Percentiles rank a stretch among this genome's conserved stretches.
phyloP scores from a whole-genome alignment of 2,329 filamentous ascomycete genomes.

The Colletotrichum sp. region DNA sequence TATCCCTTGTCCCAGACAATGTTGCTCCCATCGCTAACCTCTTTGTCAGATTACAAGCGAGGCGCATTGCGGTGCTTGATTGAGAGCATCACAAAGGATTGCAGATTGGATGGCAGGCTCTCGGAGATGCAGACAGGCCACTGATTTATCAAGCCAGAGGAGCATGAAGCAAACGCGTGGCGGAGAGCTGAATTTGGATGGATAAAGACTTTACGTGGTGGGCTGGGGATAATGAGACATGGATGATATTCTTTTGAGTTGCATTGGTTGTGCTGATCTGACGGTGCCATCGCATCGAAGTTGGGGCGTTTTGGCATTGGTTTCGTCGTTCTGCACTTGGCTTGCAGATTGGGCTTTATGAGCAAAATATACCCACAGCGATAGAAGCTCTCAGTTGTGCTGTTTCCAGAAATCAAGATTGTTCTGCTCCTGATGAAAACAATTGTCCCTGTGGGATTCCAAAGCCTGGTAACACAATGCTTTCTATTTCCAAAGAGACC shows the following conservation, averaged over 20 bases:
- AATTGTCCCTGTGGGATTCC: neutral
- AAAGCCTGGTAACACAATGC: neutral
- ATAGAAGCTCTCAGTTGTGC: neutral
- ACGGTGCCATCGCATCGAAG: neutral
- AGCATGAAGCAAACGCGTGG: neutral
- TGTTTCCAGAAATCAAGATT: neutral
- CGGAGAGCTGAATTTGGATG: neutral
- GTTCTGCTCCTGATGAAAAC: neutral
- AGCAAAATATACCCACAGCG: neutral
- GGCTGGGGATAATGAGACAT: neutral
- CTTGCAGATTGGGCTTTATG: neutral
- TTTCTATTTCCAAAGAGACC: neutral
- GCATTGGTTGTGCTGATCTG: neutral
- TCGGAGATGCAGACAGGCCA: neutral
- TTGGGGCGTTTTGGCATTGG: neutral
- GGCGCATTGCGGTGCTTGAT: neutral
- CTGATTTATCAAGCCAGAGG: neutral
- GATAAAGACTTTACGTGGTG: neutral
- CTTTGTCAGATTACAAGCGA: neutral
- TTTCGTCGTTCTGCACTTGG: neutral
- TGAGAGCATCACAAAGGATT: neutral
- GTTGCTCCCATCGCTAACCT: neutral
- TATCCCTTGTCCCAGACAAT: neutral
- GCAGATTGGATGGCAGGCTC: neutral
- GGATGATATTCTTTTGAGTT: neutral